phyloP scores from a whole-genome alignment of 2,329 filamentous ascomycete genomes.

The Nannizziopsis barbatae region DNA sequence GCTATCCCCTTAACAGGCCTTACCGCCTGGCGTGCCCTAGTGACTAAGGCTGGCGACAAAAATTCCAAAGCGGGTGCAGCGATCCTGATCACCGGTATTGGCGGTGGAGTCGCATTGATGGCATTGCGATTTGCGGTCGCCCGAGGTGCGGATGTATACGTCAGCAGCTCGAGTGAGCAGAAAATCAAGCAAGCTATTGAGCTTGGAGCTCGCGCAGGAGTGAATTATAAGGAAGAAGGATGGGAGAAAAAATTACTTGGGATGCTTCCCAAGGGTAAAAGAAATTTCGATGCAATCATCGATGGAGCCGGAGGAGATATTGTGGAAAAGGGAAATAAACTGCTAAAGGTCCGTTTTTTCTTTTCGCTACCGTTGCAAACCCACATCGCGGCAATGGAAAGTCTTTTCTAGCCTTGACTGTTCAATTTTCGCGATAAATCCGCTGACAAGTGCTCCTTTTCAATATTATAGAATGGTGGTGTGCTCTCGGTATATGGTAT shows the following conservation, averaged over 20 bases:
- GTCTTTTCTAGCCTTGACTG: neutral
- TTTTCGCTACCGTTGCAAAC: neutral
- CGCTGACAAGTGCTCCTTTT: neutral
- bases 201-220: conserved; percentile 71
- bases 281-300: conserved; percentile 68
- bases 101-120: conserved; percentile 79
- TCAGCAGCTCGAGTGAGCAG: conserved; percentile 60
- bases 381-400: neutral
- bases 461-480: conserved; percentile 51
- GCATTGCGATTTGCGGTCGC: conserved; percentile 68
- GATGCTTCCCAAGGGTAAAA: conserved; percentile 50
- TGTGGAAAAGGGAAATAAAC: conserved; percentile 52
- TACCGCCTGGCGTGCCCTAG: conserved; percentile 77
- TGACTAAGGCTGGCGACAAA: conserved; percentile 60
- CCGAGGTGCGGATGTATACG: conserved; percentile 64
- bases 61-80: conserved; percentile 51
- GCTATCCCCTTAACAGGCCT: conserved; percentile 75
- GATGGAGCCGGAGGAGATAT: conserved; percentile 86
- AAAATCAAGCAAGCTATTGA: conserved; percentile 62
- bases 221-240: conserved; percentile 62
- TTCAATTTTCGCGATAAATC: neutral
- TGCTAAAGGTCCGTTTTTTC: conserved; percentile 51
- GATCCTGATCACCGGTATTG: conserved; percentile 80
- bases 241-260: conserved; percentile 68
- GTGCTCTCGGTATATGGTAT: conserved; percentile 84